A percentile compares a stretch with the other conserved stretches of the same genome.
phyloP scores from a whole-genome alignment of 1,284 basidiomycete species.

The Microbotryum silenes-acaulis region DNA sequence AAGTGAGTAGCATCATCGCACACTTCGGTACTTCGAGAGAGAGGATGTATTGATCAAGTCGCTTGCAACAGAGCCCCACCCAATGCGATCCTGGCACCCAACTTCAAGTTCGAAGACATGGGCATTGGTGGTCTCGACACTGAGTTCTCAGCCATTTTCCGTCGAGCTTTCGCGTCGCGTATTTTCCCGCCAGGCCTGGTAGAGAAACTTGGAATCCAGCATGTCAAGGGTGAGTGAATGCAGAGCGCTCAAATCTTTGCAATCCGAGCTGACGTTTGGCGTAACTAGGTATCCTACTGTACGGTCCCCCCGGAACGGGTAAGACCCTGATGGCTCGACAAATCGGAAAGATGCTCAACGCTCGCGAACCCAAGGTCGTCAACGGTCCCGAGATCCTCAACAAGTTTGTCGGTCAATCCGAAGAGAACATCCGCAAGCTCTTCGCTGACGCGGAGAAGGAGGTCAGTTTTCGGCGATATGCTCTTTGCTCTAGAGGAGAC shows the following conservation, averaged over 20 bases:
- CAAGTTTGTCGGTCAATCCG: slow-evolving; percentile 96
- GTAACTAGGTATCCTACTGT: slow-evolving; percentile 72
- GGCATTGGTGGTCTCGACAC: slow-evolving; percentile 95
- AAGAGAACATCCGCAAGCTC: slow-evolving; percentile 97
- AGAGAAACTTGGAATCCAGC: slow-evolving; percentile 96
- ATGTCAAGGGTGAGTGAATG: slow-evolving; percentile 72
- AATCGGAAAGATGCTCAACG: slow-evolving; percentile 99
- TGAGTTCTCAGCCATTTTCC: slow-evolving; percentile 95
- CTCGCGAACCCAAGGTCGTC: slow-evolving; percentile 94
- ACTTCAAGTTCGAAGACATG: slow-evolving; percentile 99
- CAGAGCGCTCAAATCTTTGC: too few species aligned
- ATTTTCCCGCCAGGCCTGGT: slow-evolving; percentile 96
- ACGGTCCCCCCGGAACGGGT: slow-evolving; percentile 95
- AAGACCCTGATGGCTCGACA: slow-evolving; percentile 98
- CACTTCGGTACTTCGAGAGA: neutral
- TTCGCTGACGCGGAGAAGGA: slow-evolving; percentile 98
- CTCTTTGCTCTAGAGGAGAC: neutral
- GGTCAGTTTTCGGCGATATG: slow-evolving; percentile 45
- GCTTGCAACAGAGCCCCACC: slow-evolving; percentile 58
- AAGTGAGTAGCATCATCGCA: slow-evolving; percentile 48
- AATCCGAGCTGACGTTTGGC: neutral
- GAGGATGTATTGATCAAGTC: neutral
- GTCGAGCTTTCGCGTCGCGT: slow-evolving; percentile 94
- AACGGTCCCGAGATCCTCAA: slow-evolving; percentile 97
- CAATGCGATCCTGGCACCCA: slow-evolving; percentile 92